Evolutionary conservation across 2,329 filamentous ascomycete species (phyloP).

Genomic region (Verticillium nonalfalfae): DNA sequence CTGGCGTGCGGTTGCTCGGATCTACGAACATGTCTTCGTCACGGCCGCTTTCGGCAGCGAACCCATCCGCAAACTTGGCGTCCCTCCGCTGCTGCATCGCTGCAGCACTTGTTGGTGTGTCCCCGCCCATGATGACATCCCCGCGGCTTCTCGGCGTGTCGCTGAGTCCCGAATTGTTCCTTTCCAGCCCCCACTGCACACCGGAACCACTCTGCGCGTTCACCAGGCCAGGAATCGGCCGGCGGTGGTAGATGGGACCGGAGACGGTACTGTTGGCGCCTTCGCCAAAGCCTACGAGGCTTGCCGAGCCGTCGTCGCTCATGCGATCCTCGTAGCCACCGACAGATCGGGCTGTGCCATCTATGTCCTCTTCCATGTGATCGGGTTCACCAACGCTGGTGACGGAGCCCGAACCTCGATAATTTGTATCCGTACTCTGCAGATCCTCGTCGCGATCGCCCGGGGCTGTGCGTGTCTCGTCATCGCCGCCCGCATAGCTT

Average conservation of each 20-base stretch:
- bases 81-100: slow-evolving; percentile 48
- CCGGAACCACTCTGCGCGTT: slow-evolving; percentile 9
- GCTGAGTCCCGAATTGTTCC: slow-evolving; percentile 45
- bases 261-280: slow-evolving; percentile 81
- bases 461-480: slow-evolving; percentile 37
- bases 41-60: slow-evolving; percentile 49
- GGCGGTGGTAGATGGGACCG: slow-evolving; percentile 63
- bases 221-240: slow-evolving; percentile 31
- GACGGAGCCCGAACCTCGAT: slow-evolving; percentile 50
- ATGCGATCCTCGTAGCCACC: slow-evolving; percentile 62
- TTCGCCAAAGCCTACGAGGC: slow-evolving; percentile 87
- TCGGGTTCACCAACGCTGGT: slow-evolving; percentile 44
- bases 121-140: slow-evolving; percentile 22
- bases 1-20: slow-evolving; percentile 54
- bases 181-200: slow-evolving; percentile 37
- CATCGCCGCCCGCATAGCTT: slow-evolving; percentile 55
- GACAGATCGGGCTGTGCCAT: slow-evolving; percentile 38
- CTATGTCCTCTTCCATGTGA: slow-evolving; percentile 49
- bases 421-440: slow-evolving; percentile 61
- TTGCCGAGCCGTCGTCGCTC: slow-evolving; percentile 79
- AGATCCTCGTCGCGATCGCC: slow-evolving; percentile 61
- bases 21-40: slow-evolving; percentile 55
- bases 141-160: slow-evolving; percentile 30
- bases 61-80: slow-evolving; percentile 61
- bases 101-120: slow-evolving; percentile 39